Percentiles rank a stretch among this genome's conserved stretches.
Conservation (phyloP, 1,284 basidiomycete genomes). For the Ceratobasidium sp. region DNA sequence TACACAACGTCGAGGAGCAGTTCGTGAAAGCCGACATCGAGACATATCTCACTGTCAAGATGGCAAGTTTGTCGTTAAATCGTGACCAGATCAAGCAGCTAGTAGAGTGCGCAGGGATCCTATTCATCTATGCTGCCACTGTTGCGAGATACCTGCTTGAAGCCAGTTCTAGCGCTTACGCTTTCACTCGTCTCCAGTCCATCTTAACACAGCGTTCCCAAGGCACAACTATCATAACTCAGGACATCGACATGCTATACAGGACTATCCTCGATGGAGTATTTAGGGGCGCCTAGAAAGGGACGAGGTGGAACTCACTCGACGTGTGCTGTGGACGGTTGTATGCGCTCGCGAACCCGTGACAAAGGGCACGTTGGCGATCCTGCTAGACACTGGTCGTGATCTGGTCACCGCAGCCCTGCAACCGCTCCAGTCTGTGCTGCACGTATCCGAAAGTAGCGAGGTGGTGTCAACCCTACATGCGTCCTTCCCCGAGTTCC, state of each 20-base stretch:
- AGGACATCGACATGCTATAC: constrained; percentile 12
- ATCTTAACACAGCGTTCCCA: not conserved
- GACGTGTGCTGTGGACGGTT: not conserved
- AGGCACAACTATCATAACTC: not conserved
- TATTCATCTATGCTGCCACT: constrained; percentile 33
- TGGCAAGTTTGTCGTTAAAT: not conserved
- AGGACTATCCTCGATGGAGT: not conserved
- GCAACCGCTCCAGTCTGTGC: not conserved
- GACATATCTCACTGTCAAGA: constrained; percentile 2
- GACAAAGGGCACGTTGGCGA: not conserved
- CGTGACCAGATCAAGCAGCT: not conserved
- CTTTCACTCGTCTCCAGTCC: not conserved
- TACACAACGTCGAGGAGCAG: constrained; percentile 24
- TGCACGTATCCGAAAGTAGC: not conserved
- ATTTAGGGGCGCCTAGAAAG: not conserved
- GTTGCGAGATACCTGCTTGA: constrained; percentile 8
- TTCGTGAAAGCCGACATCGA: constrained; percentile 13
- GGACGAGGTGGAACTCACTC: not conserved
- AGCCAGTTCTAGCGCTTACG: not conserved
- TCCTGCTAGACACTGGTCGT: not conserved
- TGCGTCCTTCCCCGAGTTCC: not conserved
- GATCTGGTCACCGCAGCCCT: not conserved
- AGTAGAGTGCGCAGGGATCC: not conserved
- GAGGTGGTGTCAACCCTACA: not conserved
- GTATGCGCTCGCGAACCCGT: constrained; percentile 10